Evolutionary conservation across 106 monocot genomes (phyloP).

Genomic region (Triglochin maritima): DNA sequence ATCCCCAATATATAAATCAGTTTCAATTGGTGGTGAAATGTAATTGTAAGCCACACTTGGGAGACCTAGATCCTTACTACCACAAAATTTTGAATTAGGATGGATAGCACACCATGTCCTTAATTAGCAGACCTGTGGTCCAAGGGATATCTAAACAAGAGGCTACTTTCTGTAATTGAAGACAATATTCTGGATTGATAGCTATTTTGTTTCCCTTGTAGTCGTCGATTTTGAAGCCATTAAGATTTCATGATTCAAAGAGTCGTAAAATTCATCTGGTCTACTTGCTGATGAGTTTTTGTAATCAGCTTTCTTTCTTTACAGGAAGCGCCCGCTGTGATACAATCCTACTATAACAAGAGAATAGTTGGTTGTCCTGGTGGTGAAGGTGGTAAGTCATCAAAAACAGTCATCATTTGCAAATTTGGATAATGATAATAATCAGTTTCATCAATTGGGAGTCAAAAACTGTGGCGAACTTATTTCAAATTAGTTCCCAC

Average conservation of each 20-base stretch:
- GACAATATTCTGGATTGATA: neutral
- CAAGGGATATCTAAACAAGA: no score
- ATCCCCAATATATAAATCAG: no score
- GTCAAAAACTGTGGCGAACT: neutral
- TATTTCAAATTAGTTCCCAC: neutral
- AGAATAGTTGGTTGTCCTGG: constrained; percentile 94
- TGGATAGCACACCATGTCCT: no score
- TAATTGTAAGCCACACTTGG: no score
- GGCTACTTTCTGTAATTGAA: neutral
- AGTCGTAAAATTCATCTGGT: neutral
- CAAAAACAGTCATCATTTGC: neutral
- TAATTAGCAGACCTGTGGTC: no score
- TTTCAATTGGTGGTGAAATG: no score
- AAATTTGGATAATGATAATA: neutral
- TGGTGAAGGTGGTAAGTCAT: constrained; percentile 80
- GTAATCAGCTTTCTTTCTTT: neutral
- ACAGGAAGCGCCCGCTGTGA: constrained; percentile 88
- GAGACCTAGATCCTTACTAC: no score
- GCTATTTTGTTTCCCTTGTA: neutral
- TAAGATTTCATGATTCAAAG: neutral
- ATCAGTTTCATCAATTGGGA: neutral
- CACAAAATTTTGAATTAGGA: no score
- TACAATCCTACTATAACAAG: constrained; percentile 70
- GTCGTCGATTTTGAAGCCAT: neutral
- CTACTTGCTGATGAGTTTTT: no score